phyloP scores from a whole-genome alignment of 331 rosid species.

The Malus hybrid region DNA sequence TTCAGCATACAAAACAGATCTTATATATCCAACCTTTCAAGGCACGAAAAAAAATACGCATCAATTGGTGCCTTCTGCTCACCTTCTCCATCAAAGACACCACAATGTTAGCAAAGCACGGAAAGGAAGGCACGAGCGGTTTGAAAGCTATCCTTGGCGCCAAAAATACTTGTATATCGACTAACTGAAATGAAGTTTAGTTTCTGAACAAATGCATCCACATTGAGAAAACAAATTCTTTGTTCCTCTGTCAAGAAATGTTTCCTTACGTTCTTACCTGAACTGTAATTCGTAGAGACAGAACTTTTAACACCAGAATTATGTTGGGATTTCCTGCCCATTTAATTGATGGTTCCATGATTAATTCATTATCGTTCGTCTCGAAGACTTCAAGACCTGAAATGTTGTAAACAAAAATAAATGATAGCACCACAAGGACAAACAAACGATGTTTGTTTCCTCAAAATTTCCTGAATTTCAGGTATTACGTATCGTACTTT shows the following conservation, averaged over 20 bases:
- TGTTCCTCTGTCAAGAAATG: conserved; percentile 14
- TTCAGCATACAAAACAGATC: conserved; percentile 5
- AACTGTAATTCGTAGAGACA: conserved; percentile 49
- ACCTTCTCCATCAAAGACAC: conserved; percentile 93
- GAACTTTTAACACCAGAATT: conserved; percentile 44
- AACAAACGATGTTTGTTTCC: background rate
- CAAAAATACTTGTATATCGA: conserved; percentile 68
- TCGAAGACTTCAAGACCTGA: conserved; percentile 79
- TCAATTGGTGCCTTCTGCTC: conserved; percentile 10
- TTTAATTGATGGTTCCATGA: conserved; percentile 74
- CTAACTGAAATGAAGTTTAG: conserved; percentile 49
- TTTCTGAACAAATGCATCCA: conserved; percentile 11
- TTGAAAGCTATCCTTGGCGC: conserved; percentile 58
- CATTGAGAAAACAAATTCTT: background rate
- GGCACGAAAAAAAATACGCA: background rate
- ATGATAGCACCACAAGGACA: background rate
- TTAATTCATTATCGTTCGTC: conserved; percentile 85
- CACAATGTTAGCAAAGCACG: conserved; percentile 72
- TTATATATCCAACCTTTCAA: background rate
- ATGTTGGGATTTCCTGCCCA: conserved; percentile 93
- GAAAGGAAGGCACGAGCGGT: conserved; percentile 91
- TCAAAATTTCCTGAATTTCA: background rate
- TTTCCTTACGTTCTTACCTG: conserved; percentile 55
- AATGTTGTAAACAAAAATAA: conserved; percentile 6
- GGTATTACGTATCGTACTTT: background rate